Evolutionary conservation across 495 filamentous ascomycete genomes (phyloP).

Genomic region (Polyplosphaeria fusca): DNA sequence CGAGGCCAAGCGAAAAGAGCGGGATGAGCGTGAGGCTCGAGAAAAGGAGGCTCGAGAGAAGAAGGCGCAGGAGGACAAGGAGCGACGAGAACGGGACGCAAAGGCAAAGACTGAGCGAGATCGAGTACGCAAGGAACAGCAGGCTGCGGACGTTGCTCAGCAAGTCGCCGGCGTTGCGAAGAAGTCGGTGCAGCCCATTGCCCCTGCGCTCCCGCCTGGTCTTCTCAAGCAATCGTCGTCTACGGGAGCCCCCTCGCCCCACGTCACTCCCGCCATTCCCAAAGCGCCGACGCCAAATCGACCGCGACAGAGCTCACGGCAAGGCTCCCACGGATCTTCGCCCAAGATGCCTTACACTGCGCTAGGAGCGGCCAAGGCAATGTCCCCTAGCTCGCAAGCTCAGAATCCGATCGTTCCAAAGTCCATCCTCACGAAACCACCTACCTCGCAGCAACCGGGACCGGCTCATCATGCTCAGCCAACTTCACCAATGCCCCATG

Average conservation of each 20-base stretch:
- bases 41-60: constrained; percentile 58
- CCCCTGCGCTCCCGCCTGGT: constrained; percentile 53
- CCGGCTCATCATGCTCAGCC: constrained; percentile 52
- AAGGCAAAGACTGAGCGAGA: constrained; percentile 40
- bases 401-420: constrained; percentile 39
- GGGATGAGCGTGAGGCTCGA: constrained; percentile 71
- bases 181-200: constrained; percentile 49
- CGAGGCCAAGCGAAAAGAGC: constrained; percentile 59
- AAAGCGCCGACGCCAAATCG: constrained; percentile 79
- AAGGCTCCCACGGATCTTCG: constrained; percentile 69
- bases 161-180: constrained; percentile 28
- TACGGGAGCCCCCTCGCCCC: constrained; percentile 66
- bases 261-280: constrained; percentile 75
- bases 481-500: constrained; percentile 50
- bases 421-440: constrained; percentile 39
- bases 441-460: constrained; percentile 29
- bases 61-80: constrained; percentile 50
- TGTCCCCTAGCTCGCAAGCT: constrained; percentile 61
- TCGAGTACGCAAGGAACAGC: constrained; percentile 56
- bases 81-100: constrained; percentile 47
- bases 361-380: constrained; percentile 58
- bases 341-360: constrained; percentile 58
- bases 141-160: constrained; percentile 43
- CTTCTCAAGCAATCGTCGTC: constrained; percentile 50
- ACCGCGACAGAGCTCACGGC: constrained; percentile 73